phyloP scores from a whole-genome alignment of 148 eudicot genomes.

The Rhododendron vialii region DNA sequence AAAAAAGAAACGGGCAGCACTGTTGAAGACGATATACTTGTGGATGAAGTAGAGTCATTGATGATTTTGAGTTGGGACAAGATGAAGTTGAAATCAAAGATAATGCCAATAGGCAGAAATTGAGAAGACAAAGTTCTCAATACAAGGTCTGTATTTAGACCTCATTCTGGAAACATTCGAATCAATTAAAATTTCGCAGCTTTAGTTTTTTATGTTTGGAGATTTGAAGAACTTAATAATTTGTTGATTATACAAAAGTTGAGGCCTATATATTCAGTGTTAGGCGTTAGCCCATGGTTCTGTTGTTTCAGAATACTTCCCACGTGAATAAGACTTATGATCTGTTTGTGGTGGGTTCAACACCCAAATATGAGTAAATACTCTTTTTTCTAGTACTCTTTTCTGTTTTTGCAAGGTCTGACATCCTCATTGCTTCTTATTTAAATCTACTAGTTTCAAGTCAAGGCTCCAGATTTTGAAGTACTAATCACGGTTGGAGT shows the following conservation, averaged over 20 bases:
- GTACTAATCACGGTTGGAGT: not conserved
- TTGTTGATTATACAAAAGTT: not conserved
- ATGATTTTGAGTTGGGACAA: slow-evolving; percentile 92
- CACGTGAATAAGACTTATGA: not conserved
- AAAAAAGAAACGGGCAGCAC: slow-evolving; percentile 48
- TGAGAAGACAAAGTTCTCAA: slow-evolving; percentile 63
- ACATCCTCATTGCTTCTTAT: too few relatives aligned
- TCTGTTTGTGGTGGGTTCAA: not conserved
- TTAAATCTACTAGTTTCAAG: too few relatives aligned
- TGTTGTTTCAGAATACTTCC: not conserved
- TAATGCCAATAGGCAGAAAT: slow-evolving; percentile 72
- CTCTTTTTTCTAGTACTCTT: not conserved
- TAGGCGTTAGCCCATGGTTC: not conserved
- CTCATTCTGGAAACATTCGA: not conserved
- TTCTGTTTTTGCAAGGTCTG: not conserved
- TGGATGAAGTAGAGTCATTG: slow-evolving; percentile 84
- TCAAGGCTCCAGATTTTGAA: not conserved
- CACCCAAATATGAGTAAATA: not conserved
- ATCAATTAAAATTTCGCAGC: not conserved
- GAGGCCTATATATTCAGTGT: not conserved
- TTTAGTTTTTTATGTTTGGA: not conserved
- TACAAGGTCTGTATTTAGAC: slow-evolving; percentile 51
- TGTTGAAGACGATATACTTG: slow-evolving; percentile 82
- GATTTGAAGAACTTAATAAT: not conserved
- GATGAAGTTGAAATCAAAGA: slow-evolving; percentile 91